Evolutionary conservation across 768 basidiomycete genomes (phyloP), one percentile per base, ranked within the genome.

Genomic region (Rhodotorula toruloides): DNA sequence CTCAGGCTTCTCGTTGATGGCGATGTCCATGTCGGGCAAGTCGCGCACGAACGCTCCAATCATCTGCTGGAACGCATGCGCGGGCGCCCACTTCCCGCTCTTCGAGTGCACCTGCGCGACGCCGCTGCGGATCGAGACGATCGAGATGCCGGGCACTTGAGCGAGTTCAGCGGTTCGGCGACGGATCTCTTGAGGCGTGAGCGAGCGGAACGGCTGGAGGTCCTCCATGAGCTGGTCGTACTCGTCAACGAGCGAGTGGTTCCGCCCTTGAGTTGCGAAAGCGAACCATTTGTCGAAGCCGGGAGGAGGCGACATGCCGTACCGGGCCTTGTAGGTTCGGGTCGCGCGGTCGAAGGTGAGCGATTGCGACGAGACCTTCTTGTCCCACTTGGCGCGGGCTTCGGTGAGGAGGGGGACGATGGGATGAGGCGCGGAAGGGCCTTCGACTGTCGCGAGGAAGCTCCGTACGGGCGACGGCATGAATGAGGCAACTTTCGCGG

Each of bases 21-120:
- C 85, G 70, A 99, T 86, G 73, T 96, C 88, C 86, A 99, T 86
- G 79, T 98, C 86, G 19, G 94, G 93, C 8, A 98, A 82, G 86
- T 91, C 75, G 3, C 50, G 43, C 31, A 74, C 61, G 65, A 55
- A 61, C 36, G 59, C 59, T 16, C 29, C 61, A 32, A 75, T 67
- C 74, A 75, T 75, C 63, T 74, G 67, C 65, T 75, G 67, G 62
- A 75, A 69, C 48, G 74, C 74, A 12, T 69, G 46, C 37, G 74
- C 74, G 11, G 74, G 73, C 27, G 73, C 73, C 73, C 73, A 75
- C 53, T 70, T 71, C 31, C 74, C 72, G 46, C 65, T 67, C 65
- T 73, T 73, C 25, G 71, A 68, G 47, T 74, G 71, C 17, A 75
- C 72, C 63, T 72, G 67, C 27, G 70, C 72, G 34, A 70, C 56